Evolutionary conservation across 768 basidiomycete species (phyloP).

Genomic region (Myochromella boudieri): DNA sequence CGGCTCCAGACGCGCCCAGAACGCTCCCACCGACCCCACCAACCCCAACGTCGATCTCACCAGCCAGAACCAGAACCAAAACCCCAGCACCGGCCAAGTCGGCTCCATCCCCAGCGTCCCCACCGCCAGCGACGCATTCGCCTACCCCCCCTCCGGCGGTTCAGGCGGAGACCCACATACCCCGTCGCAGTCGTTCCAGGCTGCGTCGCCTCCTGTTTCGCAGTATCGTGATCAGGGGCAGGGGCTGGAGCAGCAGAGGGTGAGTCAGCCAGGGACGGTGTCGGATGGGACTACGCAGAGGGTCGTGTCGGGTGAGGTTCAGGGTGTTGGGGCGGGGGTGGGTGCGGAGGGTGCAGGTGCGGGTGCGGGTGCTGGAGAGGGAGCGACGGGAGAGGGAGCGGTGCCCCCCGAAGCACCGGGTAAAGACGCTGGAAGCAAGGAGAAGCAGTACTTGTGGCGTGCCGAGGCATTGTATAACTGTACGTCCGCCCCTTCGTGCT

Average conservation of each 20-base stretch:
- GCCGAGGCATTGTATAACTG: conserved; percentile 15
- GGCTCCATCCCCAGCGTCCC: conserved; percentile 4
- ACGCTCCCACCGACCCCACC: not conserved
- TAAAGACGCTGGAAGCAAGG: not conserved
- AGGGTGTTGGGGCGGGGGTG: not conserved
- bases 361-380: not conserved
- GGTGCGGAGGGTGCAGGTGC: not conserved
- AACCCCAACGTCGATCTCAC: not conserved
- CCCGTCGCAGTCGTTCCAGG: not conserved
- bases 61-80: not conserved
- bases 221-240: not conserved
- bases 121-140: conserved; percentile 6
- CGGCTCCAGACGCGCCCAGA: not conserved
- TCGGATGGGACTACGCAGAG: not conserved
- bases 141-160: not conserved
- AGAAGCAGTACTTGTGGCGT: not conserved
- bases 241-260: not conserved
- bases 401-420: not conserved
- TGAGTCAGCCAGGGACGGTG: not conserved
- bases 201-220: not conserved
- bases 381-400: not conserved
- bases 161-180: not conserved
- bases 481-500: not conserved
- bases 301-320: not conserved
- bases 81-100: not conserved